Evolutionary conservation across 2,329 filamentous ascomycete species (phyloP).

Genomic region (Diaporthe sp.): DNA sequence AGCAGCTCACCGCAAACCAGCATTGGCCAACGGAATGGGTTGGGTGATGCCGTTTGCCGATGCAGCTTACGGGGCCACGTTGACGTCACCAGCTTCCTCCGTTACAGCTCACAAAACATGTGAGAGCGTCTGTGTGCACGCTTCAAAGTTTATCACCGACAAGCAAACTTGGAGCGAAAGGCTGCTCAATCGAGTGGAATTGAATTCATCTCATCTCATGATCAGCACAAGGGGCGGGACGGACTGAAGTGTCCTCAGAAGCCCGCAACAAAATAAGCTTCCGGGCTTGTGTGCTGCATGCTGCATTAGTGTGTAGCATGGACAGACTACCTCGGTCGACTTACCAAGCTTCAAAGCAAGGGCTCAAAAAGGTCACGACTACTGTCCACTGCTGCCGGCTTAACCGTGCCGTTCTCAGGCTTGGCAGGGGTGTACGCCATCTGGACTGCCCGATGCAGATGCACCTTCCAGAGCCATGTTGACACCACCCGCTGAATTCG

Average conservation of each 20-base stretch:
- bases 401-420: background rate
- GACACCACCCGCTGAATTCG: no score
- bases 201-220: conserved; percentile 21
- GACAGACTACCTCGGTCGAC: background rate
- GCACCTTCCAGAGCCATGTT: conserved; percentile 49
- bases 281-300: conserved; percentile 3
- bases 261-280: conserved; percentile 6
- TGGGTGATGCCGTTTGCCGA: background rate
- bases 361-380: background rate
- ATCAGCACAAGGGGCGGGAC: background rate
- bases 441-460: conserved; percentile 5
- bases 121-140: background rate
- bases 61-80: background rate
- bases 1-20: background rate
- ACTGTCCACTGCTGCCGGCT: background rate
- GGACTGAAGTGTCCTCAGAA: background rate
- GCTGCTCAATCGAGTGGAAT: background rate
- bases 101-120: background rate
- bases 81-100: conserved; percentile 8
- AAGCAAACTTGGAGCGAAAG: background rate
- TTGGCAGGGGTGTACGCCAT: conserved; percentile 1
- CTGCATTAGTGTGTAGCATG: background rate
- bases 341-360: background rate
- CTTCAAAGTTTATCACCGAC: background rate
- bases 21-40: background rate